Percentiles rank a stretch among this genome's conserved stretches.
Conservation (phyloP, 768 basidiomycete species). For the Agrocybe praecox region DNA sequence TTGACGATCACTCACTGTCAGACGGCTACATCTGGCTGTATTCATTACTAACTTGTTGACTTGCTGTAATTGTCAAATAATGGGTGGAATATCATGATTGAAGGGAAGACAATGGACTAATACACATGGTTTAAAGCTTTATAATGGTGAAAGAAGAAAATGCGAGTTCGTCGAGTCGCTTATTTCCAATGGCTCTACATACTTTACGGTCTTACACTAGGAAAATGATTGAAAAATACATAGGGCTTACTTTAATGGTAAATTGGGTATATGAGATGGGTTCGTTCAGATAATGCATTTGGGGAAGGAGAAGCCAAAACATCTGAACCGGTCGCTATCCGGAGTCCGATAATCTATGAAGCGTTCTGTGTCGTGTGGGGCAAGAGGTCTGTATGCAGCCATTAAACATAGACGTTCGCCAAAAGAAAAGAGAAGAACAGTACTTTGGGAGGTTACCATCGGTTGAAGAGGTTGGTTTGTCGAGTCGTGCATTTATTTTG, state of each 20-base stretch:
- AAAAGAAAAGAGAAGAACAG: not conserved
- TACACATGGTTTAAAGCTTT: too few relatives aligned
- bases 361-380: constrained; percentile 20
- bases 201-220: not conserved
- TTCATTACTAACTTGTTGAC: too few relatives aligned
- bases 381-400: constrained; percentile 17
- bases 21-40: too few relatives aligned
- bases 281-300: constrained; percentile 21
- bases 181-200: too few relatives aligned
- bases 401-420: not conserved
- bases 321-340: constrained; percentile 24
- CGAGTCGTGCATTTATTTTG: constrained; percentile 1
- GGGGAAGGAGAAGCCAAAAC: constrained; percentile 33
- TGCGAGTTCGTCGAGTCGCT: too few relatives aligned
- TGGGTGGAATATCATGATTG: too few relatives aligned
- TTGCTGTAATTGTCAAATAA: too few relatives aligned
- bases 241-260: not conserved
- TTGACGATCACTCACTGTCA: not conserved
- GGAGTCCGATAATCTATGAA: constrained; percentile 17
- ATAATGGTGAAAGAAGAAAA: too few relatives aligned
- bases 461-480: not conserved
- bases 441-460: not conserved
- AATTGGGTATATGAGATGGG: not conserved
- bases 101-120: too few relatives aligned
- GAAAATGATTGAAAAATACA: constrained; percentile 12